Percentiles rank a stretch among this genome's conserved stretches.
Evolutionary conservation across 1,139 yeast species (phyloP).

Genomic region (Debaryomyces sp.): DNA sequence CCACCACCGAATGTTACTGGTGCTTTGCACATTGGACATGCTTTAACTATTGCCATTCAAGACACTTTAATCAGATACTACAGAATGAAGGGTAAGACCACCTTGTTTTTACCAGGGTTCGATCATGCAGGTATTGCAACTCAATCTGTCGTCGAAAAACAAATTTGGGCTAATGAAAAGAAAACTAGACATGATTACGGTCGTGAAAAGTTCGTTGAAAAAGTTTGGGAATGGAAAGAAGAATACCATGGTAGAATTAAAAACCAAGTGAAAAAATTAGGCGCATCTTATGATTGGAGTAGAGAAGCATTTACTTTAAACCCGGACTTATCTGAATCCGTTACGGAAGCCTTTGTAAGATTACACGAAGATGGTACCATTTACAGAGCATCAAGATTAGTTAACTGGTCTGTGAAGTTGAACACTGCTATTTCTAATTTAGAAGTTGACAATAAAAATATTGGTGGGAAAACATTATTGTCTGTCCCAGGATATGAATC

Average conservation of each 20-base stretch:
- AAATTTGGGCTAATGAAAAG: constrained; percentile 84
- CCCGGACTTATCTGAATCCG: constrained; percentile 78
- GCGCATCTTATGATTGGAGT: constrained; percentile 96
- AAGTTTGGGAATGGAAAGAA: constrained; percentile 99
- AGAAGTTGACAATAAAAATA: constrained; percentile 92
- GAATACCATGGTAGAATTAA: constrained; percentile 87
- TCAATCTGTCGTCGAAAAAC: constrained; percentile 97
- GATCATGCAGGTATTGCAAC: constrained; percentile 99
- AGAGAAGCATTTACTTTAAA: constrained; percentile 93
- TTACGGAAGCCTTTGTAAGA: constrained; percentile 87
- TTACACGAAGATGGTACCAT: constrained; percentile 94
- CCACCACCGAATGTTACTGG: constrained; percentile 99
- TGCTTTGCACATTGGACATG: constrained; percentile 98
- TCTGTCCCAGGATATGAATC: constrained; percentile 89
- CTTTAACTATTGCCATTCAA: constrained; percentile 92
- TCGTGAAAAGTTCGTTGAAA: constrained; percentile 82
- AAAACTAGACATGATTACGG: constrained; percentile 95
- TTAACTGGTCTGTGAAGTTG: constrained; percentile 94
- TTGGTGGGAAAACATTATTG: constrained; percentile 78
- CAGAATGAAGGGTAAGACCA: constrained; percentile 97
- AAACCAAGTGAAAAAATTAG: constrained; percentile 80
- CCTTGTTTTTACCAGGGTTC: constrained; percentile 91
- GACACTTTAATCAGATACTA: constrained; percentile 90
- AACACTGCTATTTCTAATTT: constrained; percentile 95
- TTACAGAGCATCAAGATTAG: constrained; percentile 90